Base-by-base conservation (phyloP, 768 basidiomycete species). In the Rhizopogon roseolus region DNA sequence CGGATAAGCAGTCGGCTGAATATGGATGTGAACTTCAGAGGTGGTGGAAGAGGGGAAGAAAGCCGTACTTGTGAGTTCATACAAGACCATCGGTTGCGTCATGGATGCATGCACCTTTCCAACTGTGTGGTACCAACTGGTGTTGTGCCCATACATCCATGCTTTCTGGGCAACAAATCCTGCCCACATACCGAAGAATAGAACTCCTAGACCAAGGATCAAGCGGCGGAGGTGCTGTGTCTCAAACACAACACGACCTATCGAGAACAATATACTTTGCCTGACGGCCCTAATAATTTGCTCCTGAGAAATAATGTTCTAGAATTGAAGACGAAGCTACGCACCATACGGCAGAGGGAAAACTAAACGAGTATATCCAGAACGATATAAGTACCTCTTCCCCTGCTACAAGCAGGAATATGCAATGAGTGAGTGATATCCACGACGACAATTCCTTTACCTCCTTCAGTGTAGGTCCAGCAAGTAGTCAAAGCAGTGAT, bases 201-300 rank as follows among this genome's bases (percentile, higher is more conserved):
- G 19, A 5, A 19, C 1, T 22, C 51, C 43, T 29, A 65, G 52
- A 16, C 8, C 1, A 25, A 59, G 39, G 11, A 58, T 50, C 25
- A 40, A 49, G 19, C 22, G 36, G 10, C 56, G 52, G 49, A 62
- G 57, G 8, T 51, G 48, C 37, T 50, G 64, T 11, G 28, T 29
- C 7, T 34, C 8, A 4, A 57, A 61, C 45, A 64, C 51, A 6
- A 62, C 39, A 16, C 62, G 62, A 49, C 54, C 22, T 25, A 64
- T 57, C 11, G 62, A 63, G 25, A 48, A 55, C 2, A 63, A 38
- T 1, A 63, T 56, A 50, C 62, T 63, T 40, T 59, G 46, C n/a
- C 62, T 63, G 28, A 64, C 57, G 1, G 60, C 51, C 62, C 62
- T 63, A 34, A 36, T 43, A 25, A 36, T 14, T 14, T 17, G 11